Evolutionary conservation across 75 land plant genomes (phyloP).

Genomic region (Pinus tabuliformis): DNA sequence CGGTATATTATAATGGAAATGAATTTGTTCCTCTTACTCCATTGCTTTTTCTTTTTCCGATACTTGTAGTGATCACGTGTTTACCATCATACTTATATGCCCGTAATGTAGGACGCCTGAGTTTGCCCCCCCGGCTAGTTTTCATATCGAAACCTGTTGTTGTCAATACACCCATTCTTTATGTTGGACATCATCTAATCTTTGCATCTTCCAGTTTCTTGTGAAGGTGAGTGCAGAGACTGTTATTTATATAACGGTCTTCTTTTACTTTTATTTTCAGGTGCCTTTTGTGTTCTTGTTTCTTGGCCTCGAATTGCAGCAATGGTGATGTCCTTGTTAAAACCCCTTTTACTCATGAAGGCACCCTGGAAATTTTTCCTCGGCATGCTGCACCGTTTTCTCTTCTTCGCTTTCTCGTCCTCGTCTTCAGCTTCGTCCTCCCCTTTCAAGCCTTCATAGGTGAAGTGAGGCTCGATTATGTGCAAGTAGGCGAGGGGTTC

Average conservation of each 20-base stretch:
- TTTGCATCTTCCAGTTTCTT: no score
- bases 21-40: background rate
- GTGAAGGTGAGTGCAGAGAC: background rate
- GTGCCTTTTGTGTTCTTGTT: background rate
- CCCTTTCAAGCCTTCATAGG: slow-evolving; percentile 44
- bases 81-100: background rate
- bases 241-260: background rate
- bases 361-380: slow-evolving; percentile 47
- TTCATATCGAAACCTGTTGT: no score
- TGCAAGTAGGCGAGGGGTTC: slow-evolving; percentile 60
- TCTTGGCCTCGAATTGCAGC: slow-evolving; percentile 33
- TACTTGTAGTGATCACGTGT: background rate
- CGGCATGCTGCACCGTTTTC: slow-evolving; percentile 27
- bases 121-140: background rate
- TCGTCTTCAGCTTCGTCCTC: background rate
- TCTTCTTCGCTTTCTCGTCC: background rate
- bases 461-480: slow-evolving; percentile 77
- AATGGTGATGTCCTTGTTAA: slow-evolving; percentile 57
- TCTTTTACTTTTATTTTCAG: background rate
- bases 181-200: background rate
- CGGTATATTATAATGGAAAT: background rate
- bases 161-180: background rate
- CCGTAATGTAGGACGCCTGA: background rate
- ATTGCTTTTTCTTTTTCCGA: slow-evolving; percentile 6
- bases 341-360: slow-evolving; percentile 69